Evolutionary conservation across 2,329 filamentous ascomycete species (phyloP).

Genomic region (Endoconidiophora laricicola): DNA sequence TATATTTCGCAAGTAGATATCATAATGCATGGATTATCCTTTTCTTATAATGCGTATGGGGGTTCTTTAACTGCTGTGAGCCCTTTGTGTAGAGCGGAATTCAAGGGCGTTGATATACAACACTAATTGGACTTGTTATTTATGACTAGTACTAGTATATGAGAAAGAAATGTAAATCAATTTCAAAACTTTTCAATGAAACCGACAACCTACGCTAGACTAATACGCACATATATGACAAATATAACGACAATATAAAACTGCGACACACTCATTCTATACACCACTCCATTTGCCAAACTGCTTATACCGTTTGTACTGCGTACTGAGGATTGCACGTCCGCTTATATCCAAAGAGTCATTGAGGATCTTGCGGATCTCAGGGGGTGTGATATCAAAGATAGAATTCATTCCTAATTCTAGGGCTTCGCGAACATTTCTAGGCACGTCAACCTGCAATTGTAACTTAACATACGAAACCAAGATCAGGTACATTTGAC

Average conservation of each 20-base stretch:
- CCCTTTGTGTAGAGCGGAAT: too few species aligned
- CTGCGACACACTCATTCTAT: constrained; percentile 19
- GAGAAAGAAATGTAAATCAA: too few species aligned
- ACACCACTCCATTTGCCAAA: constrained; percentile 50
- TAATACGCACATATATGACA: neutral
- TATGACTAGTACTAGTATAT: too few species aligned
- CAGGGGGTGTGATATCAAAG: constrained; percentile 39
- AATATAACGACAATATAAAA: neutral
- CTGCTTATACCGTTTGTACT: constrained; percentile 42
- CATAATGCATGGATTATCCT: too few species aligned
- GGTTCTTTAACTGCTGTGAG: too few species aligned
- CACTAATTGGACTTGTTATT: too few species aligned
- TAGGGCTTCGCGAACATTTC: constrained; percentile 35
- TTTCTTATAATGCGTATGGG: too few species aligned
- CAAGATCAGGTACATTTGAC: constrained; percentile 44
- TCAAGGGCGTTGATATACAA: too few species aligned
- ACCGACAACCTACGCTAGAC: too few species aligned
- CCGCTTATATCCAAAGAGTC: constrained; percentile 43
- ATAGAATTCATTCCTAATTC: constrained; percentile 42
- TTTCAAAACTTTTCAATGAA: too few species aligned
- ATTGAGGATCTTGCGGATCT: constrained; percentile 38
- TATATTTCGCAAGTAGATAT: too few species aligned
- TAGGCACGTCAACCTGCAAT: constrained; percentile 36
- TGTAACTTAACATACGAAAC: constrained; percentile 45
- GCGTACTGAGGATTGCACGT: constrained; percentile 38